Percentiles rank a stretch among this genome's conserved stretches.
These are phyloP conservation scores for Triglochin maritima DNA, from an alignment of 106 monocot species.

Conservation along the genomic window DNA sequence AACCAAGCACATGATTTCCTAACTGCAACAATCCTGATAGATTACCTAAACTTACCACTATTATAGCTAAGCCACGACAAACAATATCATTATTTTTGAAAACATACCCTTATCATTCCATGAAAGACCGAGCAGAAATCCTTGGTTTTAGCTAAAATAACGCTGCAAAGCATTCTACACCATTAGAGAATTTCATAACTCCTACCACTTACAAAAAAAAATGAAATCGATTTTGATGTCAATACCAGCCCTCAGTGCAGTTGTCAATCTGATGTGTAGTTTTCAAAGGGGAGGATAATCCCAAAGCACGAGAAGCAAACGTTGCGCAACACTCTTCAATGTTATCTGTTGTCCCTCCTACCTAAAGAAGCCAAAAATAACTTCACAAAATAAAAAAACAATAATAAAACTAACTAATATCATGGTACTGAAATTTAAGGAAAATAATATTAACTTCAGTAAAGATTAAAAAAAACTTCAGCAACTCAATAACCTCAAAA, in stretches of 20 bases:
- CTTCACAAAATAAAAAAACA: no score
- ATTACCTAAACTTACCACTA: no score
- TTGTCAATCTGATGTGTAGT: conserved; percentile 98
- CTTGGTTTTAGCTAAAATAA: conserved; percentile 75
- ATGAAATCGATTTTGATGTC: no score
- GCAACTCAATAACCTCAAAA: no score
- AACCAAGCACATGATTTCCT: no score
- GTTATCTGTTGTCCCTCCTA: conserved; percentile 93
- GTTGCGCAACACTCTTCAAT: conserved; percentile 92
- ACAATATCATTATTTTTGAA: no score
- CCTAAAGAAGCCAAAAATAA: conserved; percentile 37
- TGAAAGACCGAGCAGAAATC: conserved; percentile 93
- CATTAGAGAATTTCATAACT: background rate
- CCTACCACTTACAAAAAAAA: background rate
- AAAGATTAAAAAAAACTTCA: no score
- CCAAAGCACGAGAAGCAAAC: conserved; percentile 90
- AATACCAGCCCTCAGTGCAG: conserved; percentile 95
- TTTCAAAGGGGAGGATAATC: conserved; percentile 48
- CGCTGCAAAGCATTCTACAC: conserved; percentile 39
- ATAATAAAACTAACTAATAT: no score
- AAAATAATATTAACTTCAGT: no score
- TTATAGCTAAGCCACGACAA: no score
- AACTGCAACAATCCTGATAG: no score
- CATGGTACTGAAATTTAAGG: no score
- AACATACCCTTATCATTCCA: conserved; percentile 86